phyloP scores from a whole-genome alignment of 768 basidiomycete genomes.

The Panaeolus papilionaceus region DNA sequence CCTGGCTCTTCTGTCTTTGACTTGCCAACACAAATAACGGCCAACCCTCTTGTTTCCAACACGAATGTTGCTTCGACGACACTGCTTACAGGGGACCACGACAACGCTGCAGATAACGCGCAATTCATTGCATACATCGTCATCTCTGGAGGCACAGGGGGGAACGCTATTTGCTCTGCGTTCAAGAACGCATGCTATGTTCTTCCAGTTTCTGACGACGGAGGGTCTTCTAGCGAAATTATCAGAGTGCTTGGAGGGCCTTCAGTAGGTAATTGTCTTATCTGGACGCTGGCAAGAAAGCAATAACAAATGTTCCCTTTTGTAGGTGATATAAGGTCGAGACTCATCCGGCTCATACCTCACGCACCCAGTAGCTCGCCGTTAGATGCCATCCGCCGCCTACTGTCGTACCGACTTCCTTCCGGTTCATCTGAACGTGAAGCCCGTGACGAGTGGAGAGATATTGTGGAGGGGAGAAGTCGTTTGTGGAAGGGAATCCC shows the following conservation, averaged over 20 bases:
- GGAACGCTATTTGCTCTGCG: slow-evolving; percentile 88
- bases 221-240: slow-evolving; percentile 94
- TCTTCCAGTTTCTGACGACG: slow-evolving; percentile 94
- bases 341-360: slow-evolving; percentile 89
- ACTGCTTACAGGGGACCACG: slow-evolving; percentile 15
- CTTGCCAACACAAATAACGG: slow-evolving; percentile 57
- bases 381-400: slow-evolving; percentile 72
- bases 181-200: slow-evolving; percentile 83
- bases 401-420: slow-evolving; percentile 85
- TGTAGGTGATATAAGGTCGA: slow-evolving; percentile 86
- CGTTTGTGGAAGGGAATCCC: slow-evolving; percentile 86
- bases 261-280: slow-evolving; percentile 64
- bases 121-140: slow-evolving; percentile 62
- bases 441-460: slow-evolving; percentile 90
- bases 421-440: slow-evolving; percentile 68
- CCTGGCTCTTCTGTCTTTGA: slow-evolving; percentile 81
- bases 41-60: slow-evolving; percentile 16
- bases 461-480: slow-evolving; percentile 89
- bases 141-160: slow-evolving; percentile 94
- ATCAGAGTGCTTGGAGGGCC: slow-evolving; percentile 90
- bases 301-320: not conserved
- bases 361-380: slow-evolving; percentile 61
- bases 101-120: not conserved
- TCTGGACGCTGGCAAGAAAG: slow-evolving; percentile 6
- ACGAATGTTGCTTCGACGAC: slow-evolving; percentile 19